Evolutionary conservation across 305 asterid species (phyloP).

Genomic region (Solanum chacoense): DNA sequence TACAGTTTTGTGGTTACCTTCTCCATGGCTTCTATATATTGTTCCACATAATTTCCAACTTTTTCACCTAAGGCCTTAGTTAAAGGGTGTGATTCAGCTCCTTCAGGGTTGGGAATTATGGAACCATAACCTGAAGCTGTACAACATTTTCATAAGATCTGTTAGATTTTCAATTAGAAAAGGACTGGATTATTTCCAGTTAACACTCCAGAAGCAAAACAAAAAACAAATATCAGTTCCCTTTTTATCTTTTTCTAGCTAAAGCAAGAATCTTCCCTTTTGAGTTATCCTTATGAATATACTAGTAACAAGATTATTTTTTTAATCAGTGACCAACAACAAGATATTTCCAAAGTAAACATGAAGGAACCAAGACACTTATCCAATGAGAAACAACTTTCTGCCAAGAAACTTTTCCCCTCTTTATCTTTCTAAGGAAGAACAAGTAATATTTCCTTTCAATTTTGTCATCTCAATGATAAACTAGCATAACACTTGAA

Average conservation of each 20-base stretch:
- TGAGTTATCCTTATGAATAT: background rate
- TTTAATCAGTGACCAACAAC: background rate
- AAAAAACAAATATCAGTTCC: background rate
- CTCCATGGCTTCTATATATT: slow-evolving; percentile 84
- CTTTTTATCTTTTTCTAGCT: background rate
- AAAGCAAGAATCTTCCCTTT: background rate
- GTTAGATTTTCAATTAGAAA: background rate
- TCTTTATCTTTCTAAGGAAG: background rate
- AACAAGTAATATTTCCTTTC: background rate
- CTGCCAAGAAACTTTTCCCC: background rate
- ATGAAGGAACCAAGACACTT: background rate
- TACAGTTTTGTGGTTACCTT: slow-evolving; percentile 30
- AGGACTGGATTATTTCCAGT: background rate
- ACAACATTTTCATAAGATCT: background rate
- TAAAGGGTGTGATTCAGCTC: slow-evolving; percentile 59
- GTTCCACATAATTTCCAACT: slow-evolving; percentile 58
- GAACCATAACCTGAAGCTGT: slow-evolving; percentile 83
- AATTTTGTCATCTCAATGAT: background rate
- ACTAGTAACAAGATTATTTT: background rate
- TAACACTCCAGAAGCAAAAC: background rate
- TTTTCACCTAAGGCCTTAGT: slow-evolving; percentile 58
- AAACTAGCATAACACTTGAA: background rate
- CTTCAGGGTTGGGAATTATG: slow-evolving; percentile 55
- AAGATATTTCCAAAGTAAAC: background rate
- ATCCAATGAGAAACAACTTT: background rate